A percentile compares a stretch with the other conserved stretches of the same genome.
Conservation (phyloP, 78 protist genomes). For the Cavenderia fasciculata region DNA sequence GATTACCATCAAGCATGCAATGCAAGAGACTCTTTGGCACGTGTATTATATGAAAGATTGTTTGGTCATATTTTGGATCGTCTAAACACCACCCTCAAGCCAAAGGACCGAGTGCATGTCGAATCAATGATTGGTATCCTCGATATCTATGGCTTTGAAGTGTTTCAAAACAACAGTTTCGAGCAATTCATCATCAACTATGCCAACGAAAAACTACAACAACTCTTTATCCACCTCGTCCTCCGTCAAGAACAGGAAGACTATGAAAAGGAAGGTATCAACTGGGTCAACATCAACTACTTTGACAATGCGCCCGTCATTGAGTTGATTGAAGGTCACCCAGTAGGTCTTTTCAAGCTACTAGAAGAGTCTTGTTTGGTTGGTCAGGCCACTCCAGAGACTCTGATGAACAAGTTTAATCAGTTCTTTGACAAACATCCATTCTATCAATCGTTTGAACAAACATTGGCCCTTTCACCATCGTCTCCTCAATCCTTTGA, state of each 20-base stretch:
- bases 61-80: conserved; percentile 78
- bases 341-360: conserved; percentile 29
- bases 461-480: not conserved
- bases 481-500: no score
- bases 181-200: conserved; percentile 98
- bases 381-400: conserved; percentile 36
- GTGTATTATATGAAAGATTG: conserved; percentile 81
- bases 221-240: conserved; percentile 92
- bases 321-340: conserved; percentile 83
- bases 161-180: conserved; percentile 90
- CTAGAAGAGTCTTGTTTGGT: conserved; percentile 45
- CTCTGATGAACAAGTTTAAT: conserved; percentile 4
- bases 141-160: conserved; percentile 97
- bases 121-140: conserved; percentile 85
- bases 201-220: conserved; percentile 97
- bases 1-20: conserved; percentile 45
- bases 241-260: conserved; percentile 94
- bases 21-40: conserved; percentile 87
- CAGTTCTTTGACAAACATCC: conserved; percentile 36
- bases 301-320: conserved; percentile 88
- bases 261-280: conserved; percentile 89
- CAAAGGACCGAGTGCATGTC: no score
- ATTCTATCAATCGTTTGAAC: conserved; percentile 35
- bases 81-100: conserved; percentile 1
- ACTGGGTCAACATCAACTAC: conserved; percentile 88